Base-by-base conservation (phyloP, 495 filamentous ascomycete species). In the Xylaria palmicola region DNA sequence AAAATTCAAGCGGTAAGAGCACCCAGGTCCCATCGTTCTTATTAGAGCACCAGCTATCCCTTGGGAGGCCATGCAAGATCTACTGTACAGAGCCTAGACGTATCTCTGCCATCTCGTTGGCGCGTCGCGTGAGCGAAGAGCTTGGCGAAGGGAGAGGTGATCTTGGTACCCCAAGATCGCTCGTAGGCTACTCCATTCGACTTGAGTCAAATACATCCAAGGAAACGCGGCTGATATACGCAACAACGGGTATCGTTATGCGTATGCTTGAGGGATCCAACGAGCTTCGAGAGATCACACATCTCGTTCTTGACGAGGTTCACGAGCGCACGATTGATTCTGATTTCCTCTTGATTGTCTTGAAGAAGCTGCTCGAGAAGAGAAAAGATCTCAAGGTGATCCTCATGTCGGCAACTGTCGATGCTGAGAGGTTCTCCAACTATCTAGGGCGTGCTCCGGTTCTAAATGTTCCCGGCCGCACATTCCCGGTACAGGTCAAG, bases 51-150 rank as follows among this genome's bases (percentile, higher is more conserved):
- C 88, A 97, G 66, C 83, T 98, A 63, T 84, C 85, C 12, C 79
- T 86, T 44, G 92, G 92, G 7, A 89, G 86, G 37, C 76, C 82
- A 13, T 97, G 93, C 76, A 97, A 93, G 69, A 86, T 98, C 17
- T 97, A 93, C 72, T 95, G 93, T 69, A 97, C 94, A 0, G 91
- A 98, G 69, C 94, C 94, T n/a, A 86, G 94, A 10, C 84, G 94
- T 69, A 98, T 98, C 61, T 98, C 94, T 4, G 94, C 94, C 6
- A 91, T 98, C 22, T 97, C 93, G 15, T 79, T 98, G 27, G 94
- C 94, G 20, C 82, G 87, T 26, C 85, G 94, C 68, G 94, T 98
- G 3, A 95, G 91, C 59, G 91, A 97, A 75, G 94, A 98, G 69
- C 80, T 98, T 2, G 94, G 94, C 4, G 94, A 98, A 71, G 80